A percentile compares a stretch with the other conserved stretches of the same genome.
Conservation (phyloP, 2,329 filamentous ascomycete genomes). For the Aschersonia sp. region DNA sequence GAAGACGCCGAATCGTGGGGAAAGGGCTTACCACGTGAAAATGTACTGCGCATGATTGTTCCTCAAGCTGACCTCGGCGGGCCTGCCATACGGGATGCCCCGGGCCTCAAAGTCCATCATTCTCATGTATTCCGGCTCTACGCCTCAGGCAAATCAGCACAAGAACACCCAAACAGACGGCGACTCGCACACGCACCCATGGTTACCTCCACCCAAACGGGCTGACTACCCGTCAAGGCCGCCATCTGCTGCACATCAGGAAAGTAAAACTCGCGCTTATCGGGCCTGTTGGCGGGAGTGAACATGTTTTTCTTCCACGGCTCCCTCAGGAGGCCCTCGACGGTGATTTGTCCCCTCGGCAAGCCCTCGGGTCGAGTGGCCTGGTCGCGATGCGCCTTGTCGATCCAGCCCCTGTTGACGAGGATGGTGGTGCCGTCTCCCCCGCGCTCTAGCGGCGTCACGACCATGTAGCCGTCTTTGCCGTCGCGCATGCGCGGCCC, state of each 20-base stretch:
- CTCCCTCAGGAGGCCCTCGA: constrained; percentile 75
- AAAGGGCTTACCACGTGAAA: constrained; percentile 74
- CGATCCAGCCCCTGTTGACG: constrained; percentile 86
- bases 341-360: constrained; percentile 54
- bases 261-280: constrained; percentile 82
- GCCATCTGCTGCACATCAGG: constrained; percentile 93
- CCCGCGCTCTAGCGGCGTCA: constrained; percentile 72
- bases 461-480: constrained; percentile 77
- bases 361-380: constrained; percentile 50
- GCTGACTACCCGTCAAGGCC: constrained; percentile 61
- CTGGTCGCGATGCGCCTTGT: constrained; percentile 57
- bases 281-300: constrained; percentile 77
- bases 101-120: constrained; percentile 62
- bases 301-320: constrained; percentile 98
- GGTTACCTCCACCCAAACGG: constrained; percentile 91
- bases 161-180: neutral
- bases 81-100: constrained; percentile 78
- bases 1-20: neutral
- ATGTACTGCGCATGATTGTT: constrained; percentile 99
- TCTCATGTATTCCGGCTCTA: constrained; percentile 66
- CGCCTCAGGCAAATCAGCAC: neutral
- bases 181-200: constrained; percentile 47
- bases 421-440: constrained; percentile 57
- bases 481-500: constrained; percentile 83
- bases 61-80: constrained; percentile 79